Base-by-base conservation (phyloP, 225 moss, liverwort and hornwort species). In the Thuidium tamariscinum region DNA sequence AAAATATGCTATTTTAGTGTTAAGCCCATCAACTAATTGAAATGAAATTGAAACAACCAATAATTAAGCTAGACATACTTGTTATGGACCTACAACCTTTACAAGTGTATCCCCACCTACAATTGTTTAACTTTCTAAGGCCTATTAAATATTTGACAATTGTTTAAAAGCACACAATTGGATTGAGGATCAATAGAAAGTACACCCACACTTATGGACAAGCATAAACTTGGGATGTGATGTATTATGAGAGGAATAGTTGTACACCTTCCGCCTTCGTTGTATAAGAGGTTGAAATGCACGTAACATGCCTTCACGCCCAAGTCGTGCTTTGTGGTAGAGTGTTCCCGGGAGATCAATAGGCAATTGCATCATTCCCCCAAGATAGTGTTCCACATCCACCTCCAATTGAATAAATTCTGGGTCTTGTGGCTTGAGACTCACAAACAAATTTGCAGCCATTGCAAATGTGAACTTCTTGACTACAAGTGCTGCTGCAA, bases 61-160 rank as follows among this genome's bases (percentile, higher is more conserved):
- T 37, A 68, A 23, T 13, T 41, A 39, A 69, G 8, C 2, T 13
- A 39, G 4, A 22, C 4, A 22, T 4, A 4, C 1, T 39, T 7
- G 13, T 68, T 23, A 7, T 68, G 6, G 7, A 68, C 7, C 7
- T 25, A 25, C 23, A 68, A 39, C 2, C 7, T 4, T 22, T 23
- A 1, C 1, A 0, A 39, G 3, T n/a, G n/a, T n/a, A n/a, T n/a
- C n/a, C 7, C 2, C 2, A 23, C 2, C 13, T 68, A 68, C 8
- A 37, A 12, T 68, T 68, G 23, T 23, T 1, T 39, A 39, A 39
- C 39, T 23, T 39, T 39, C 39, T 2, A 68, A 23, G 7, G 13
- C 7, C 39, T 13, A 1, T n/a, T n/a, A 68, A 39, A 68, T 39
- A 7, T 23, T 68, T 4, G 1, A 39, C 11, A 36, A 67, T 2